Base-by-base conservation (phyloP, 106 monocot genomes). In the Allium sativum region DNA sequence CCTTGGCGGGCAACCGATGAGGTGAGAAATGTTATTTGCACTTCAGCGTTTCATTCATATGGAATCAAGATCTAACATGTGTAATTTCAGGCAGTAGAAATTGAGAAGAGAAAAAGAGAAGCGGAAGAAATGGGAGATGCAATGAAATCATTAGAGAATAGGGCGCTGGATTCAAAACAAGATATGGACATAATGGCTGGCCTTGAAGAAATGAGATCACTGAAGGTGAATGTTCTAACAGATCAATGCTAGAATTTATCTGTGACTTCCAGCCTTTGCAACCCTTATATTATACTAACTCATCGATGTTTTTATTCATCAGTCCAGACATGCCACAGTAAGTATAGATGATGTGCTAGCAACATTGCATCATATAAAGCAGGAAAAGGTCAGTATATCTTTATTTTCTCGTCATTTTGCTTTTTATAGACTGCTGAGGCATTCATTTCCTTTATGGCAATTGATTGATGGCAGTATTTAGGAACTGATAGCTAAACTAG, bases 161-260 rank as follows among this genome's bases (percentile, higher is more conserved):
- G 82, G 77, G 90, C 95, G 9, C 5, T 73, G 44, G 95, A 95
- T 74, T 95, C 95, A 3, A 95, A 95, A 72, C 67, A 77, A 45
- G 95, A 95, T 53, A 95, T 95, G 95, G 95, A 90, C 61, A 95
- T 90, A 31, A 83, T 95, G 70, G 79, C 90, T 55, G 81, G 90
- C 53, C 70, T 95, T 31, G 95, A 95, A 72, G 95, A 95, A 74
- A 95, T 90, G 90, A 83, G 74, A 56, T 95, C 95, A 46, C 86
- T 95, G 95, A 90, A 82, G 90, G 95, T 87, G 70, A 45, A 14
- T 6, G 22, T 22, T 42, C 17, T 10, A 57, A 57, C 12, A 57
- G 6, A 22, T 1, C 12, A 59, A 1, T 15, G 43, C 7, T 59
- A 16, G 14, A 59, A 42, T 59, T 42, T 59, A 15, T 15, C 8